Percentiles rank a stretch among this genome's conserved stretches.
These are phyloP conservation scores for Silene latifolia DNA, from an alignment of 148 eudicot species.

Conservation along the genomic window DNA sequence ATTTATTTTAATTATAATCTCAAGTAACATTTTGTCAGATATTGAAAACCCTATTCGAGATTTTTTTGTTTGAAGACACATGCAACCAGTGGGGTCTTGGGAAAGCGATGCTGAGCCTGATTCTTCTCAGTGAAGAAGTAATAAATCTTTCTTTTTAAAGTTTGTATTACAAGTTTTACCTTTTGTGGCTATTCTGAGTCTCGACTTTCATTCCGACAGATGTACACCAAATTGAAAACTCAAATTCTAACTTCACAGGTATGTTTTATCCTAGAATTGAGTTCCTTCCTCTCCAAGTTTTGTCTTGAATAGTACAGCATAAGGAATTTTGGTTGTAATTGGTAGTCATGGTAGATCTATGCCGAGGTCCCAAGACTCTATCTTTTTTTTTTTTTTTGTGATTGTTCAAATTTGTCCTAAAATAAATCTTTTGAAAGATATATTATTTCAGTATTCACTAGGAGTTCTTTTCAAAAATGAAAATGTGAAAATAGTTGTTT, in stretches of 20 bases:
- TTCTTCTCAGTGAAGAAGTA: conserved; percentile 85
- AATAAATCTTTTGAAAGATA: too few species aligned
- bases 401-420: too few species aligned
- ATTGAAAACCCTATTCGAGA: conserved; percentile 80
- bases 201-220: conserved; percentile 26
- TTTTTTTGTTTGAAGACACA: conserved; percentile 65
- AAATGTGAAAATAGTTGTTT: background rate
- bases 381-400: too few species aligned
- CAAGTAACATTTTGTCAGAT: conserved; percentile 35
- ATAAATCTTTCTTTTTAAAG: background rate
- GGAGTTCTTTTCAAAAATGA: too few species aligned
- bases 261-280: conserved; percentile 2
- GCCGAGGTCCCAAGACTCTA: too few species aligned
- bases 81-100: conserved; percentile 71
- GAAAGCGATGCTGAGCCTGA: conserved; percentile 83
- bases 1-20: background rate
- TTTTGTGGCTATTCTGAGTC: background rate
- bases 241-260: conserved; percentile 50
- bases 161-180: background rate
- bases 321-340: too few species aligned
- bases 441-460: too few species aligned
- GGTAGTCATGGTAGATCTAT: too few species aligned
- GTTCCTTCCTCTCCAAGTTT: background rate
- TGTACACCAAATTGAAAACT: conserved; percentile 41
- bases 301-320: background rate